Base-by-base conservation (phyloP, 768 basidiomycete genomes). In the Suillus clintonianus region DNA sequence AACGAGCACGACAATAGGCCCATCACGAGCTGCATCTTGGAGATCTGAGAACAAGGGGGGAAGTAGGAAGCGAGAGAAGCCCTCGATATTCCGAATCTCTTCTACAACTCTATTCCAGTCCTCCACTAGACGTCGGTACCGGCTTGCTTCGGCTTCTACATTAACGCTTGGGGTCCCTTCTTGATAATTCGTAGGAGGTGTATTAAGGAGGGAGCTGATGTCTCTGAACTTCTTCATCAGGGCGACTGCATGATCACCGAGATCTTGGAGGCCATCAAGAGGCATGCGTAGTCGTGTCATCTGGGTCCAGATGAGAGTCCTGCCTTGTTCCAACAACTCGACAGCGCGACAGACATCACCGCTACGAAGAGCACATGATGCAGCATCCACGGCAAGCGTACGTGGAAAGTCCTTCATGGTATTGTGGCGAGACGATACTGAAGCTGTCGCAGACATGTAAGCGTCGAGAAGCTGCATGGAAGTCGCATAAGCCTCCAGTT, bases 51-150 rank as follows among this genome's bases (percentile, higher is more conserved):
- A 67, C 8, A 64, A 61, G 4, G 56, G 37, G 3, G 68, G 61
- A 15, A 57, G 58, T 5, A 70, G 47, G 47, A 70, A 69, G 11
- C 62, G 45, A 5, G 50, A 51, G 63, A 70, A 69, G 2, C 68
- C 69, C 27, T 57, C 60, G 5, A 67, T 17, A 4, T 50, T 39
- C 24, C 71, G 61, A 34, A 69, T 68, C 13, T 67, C 41, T 15
- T 10, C 37, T 32, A 70, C 59, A 27, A 57, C 36, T 14, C 45
- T 43, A 14, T 67, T 67, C 67, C 69, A 69, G 15, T 69, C 45
- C 19, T 54, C 27, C 4, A 36, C 30, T 10, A 61, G 22, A 34
- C 47, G 22, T 11, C 47, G 30, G 13, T 61, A 61, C 2, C 15
- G 50, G 13, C 2, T 8, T 13, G 24, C 63, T 32, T 56, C 34